Evolutionary conservation across 495 filamentous ascomycete genomes (phyloP).

Genomic region (Daldinia loculata): DNA sequence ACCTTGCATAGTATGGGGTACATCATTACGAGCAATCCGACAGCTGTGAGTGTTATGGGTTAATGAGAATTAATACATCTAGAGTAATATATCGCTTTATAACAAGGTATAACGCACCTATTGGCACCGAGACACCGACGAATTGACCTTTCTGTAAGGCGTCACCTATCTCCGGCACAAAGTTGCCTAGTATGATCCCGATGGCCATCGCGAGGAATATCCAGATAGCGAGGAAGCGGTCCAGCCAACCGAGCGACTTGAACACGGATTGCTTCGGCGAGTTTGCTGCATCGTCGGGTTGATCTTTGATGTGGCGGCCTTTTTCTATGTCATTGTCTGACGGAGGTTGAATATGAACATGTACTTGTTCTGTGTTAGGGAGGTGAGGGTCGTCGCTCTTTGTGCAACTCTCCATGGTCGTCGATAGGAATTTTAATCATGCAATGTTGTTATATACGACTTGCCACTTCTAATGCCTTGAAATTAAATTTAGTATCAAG

Average conservation of each 20-base stretch:
- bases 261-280: conserved; percentile 47
- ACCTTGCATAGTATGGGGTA: conserved; percentile 95
- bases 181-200: conserved; percentile 83
- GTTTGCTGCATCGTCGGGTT: background rate
- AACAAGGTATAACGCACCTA: conserved; percentile 61
- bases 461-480: background rate
- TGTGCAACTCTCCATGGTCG: background rate
- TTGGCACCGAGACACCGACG: conserved; percentile 77
- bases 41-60: conserved; percentile 56
- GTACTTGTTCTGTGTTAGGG: background rate
- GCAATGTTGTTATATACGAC: background rate
- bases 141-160: conserved; percentile 77
- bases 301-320: background rate
- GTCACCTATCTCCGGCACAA: conserved; percentile 68
- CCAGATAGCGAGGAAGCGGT: conserved; percentile 83
- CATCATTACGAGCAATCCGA: conserved; percentile 93
- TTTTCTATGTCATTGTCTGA: background rate
- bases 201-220: conserved; percentile 86
- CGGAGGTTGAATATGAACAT: background rate
- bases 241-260: conserved; percentile 69
- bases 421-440: background rate
- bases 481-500: background rate
- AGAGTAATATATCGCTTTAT: background rate
- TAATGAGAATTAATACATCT: background rate
- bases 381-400: background rate